Conservation (phyloP, 2,329 filamentous ascomycete genomes). For the Dendryphion nanum region DNA sequence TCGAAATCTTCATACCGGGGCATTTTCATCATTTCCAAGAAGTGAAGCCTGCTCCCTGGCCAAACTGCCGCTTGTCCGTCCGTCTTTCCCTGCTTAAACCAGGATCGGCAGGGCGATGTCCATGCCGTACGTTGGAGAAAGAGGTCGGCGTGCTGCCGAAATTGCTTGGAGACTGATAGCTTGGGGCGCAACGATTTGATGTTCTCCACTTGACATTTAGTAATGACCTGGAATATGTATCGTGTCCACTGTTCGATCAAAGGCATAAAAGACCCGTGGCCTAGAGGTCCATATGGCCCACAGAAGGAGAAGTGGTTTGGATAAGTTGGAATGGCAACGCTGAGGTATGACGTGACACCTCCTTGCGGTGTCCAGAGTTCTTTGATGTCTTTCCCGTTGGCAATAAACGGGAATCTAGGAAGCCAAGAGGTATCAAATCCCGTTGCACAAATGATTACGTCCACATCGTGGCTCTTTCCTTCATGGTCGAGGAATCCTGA, state of each 20-base stretch:
- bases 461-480: slow-evolving; percentile 10
- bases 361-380: slow-evolving; percentile 36
- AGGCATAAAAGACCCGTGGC: slow-evolving; percentile 43
- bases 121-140: slow-evolving; percentile 24
- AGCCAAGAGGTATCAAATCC: slow-evolving; percentile 14
- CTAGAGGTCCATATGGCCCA: slow-evolving; percentile 41
- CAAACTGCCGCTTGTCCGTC: slow-evolving; percentile 41
- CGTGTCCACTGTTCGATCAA: slow-evolving; percentile 41
- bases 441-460: slow-evolving; percentile 16
- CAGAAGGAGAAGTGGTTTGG: slow-evolving; percentile 47
- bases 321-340: slow-evolving; percentile 41
- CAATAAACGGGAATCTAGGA: slow-evolving; percentile 18
- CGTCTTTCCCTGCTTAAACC: slow-evolving; percentile 15
- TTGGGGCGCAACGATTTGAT: slow-evolving; percentile 41
- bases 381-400: slow-evolving; percentile 28
- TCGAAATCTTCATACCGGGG: slow-evolving; percentile 45
- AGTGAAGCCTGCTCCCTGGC: slow-evolving; percentile 40
- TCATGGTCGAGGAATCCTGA: slow-evolving; percentile 10
- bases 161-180: slow-evolving; percentile 26
- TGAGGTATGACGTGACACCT: slow-evolving; percentile 42
- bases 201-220: slow-evolving; percentile 43
- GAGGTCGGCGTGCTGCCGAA: slow-evolving; percentile 42
- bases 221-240: slow-evolving; percentile 42
- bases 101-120: slow-evolving; percentile 12
- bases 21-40: slow-evolving; percentile 37